These are phyloP conservation scores for Saccharata proteae DNA, from an alignment of 2,329 filamentous ascomycete genomes.

Conservation along the genomic window DNA sequence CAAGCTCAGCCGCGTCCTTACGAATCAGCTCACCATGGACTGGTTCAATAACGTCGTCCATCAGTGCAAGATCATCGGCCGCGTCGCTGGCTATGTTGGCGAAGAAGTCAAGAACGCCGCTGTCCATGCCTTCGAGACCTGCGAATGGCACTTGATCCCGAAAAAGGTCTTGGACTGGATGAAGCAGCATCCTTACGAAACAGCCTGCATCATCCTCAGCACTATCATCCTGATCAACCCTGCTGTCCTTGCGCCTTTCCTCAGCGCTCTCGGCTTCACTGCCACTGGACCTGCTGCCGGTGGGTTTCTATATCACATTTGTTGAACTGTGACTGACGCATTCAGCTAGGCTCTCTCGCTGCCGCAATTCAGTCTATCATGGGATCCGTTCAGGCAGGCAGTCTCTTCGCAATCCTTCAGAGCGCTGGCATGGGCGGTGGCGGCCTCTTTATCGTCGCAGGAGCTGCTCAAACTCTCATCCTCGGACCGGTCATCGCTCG, in stretches of 20 bases:
- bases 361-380: conserved; percentile 15
- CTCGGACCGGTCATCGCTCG: too few relatives aligned
- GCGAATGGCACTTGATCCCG: conserved; percentile 5
- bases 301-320: too few relatives aligned
- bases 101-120: too few relatives aligned
- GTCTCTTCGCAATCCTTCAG: conserved; percentile 16
- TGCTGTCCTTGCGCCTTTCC: conserved; percentile 14
- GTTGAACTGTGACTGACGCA: too few relatives aligned
- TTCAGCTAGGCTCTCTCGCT: conserved; percentile 17
- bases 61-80: too few relatives aligned
- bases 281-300: conserved; percentile 15
- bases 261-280: conserved; percentile 14
- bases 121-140: too few relatives aligned
- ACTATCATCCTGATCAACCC: conserved; percentile 15
- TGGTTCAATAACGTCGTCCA: too few relatives aligned
- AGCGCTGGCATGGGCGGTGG: conserved; percentile 24
- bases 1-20: too few relatives aligned
- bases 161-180: conserved; percentile 7
- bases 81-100: too few relatives aligned
- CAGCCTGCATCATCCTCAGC: conserved; percentile 15
- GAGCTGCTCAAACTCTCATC: too few relatives aligned
- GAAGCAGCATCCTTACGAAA: conserved; percentile 15
- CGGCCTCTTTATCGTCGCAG: too few relatives aligned
- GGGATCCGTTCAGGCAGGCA: conserved; percentile 13
- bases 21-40: too few relatives aligned